Evolutionary conservation across 306 rosid species (phyloP).

Genomic region (Sphenostylis stenocarpa): DNA sequence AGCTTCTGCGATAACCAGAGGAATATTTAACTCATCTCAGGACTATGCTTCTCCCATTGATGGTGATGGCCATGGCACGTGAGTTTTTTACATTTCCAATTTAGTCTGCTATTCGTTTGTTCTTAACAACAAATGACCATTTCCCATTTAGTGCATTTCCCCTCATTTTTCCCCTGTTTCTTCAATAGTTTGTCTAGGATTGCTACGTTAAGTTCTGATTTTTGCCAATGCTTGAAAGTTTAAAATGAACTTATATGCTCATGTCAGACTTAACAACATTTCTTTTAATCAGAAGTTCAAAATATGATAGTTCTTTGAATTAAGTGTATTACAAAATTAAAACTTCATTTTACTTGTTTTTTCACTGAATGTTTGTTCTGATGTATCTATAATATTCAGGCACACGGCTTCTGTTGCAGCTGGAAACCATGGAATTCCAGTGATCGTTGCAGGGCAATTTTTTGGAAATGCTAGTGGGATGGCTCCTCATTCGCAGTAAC

Average conservation of each 20-base stretch:
- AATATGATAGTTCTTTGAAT: neutral
- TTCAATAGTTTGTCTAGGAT: neutral
- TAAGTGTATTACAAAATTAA: neutral
- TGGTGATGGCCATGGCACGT: slow-evolving; percentile 99
- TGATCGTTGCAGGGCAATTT: slow-evolving; percentile 79
- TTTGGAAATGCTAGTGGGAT: slow-evolving; percentile 99
- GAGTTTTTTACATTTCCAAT: slow-evolving; percentile 43
- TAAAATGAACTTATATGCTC: neutral
- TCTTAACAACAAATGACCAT: neutral
- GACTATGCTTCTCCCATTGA: slow-evolving; percentile 97
- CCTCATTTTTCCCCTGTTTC: neutral
- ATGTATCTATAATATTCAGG: slow-evolving; percentile 53
- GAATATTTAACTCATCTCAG: slow-evolving; percentile 72
- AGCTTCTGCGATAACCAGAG: slow-evolving; percentile 87
- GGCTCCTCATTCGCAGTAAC: slow-evolving; percentile 99
- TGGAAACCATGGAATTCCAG: slow-evolving; percentile 97
- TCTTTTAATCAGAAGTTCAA: neutral
- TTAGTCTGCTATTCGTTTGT: neutral
- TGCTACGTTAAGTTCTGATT: neutral
- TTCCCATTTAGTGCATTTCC: slow-evolving; percentile 9
- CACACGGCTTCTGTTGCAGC: slow-evolving; percentile 96
- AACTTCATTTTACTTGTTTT: neutral
- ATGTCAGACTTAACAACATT: neutral
- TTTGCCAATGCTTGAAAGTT: slow-evolving; percentile 18
- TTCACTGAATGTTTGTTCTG: slow-evolving; percentile 24